Evolutionary conservation across 768 basidiomycete genomes (phyloP), one percentile per base, ranked within the genome.

Genomic region (Naganishia kalamii): DNA sequence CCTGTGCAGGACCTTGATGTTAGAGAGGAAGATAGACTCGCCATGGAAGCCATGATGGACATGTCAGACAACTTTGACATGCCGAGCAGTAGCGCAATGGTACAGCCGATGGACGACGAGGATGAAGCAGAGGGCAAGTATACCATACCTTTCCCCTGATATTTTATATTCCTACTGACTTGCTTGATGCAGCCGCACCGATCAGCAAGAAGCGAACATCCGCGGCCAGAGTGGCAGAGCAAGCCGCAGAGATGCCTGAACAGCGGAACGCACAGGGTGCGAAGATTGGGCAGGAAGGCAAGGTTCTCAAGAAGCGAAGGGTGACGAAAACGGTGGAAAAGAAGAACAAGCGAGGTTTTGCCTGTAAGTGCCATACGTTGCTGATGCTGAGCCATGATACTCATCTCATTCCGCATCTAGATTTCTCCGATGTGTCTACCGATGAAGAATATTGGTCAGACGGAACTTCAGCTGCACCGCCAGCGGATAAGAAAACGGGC

Each of bases 391-490:
- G 17, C 12, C 19, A 30, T 4, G 46, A 19, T 47, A 5, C 47
- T 11, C 32, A 12, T 4, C 13, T 12, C 19, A 19, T 17, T 4
- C 23, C 33, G 13, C 48, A 11, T 13, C 11, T 13, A 37, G 60
- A 47, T 21, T 44, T 41, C 41, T 50, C 54, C 17, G 63, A 64
- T 57, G 63, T 64, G 27, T 64, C 63, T 8, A 52, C 50, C 19
- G 63, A 64, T n/a, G 63, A 64, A 37, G 50, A 51, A 21, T 64
- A 64, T 21, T 64, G 50, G 37, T 64, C 63, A 15, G 63, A 64
- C 32, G 63, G 51, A 44, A 52, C 29, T 19, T 21, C 63, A 21
- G 6, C 63, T 17, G 21, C 35, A 30, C 25, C 27, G 13, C 50
- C 27, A 37, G 27, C 49, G 23, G 41, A 19, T 29, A 30, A 43